Base-by-base conservation (phyloP, 805 yeast genomes). In the Candida nanaspora region DNA sequence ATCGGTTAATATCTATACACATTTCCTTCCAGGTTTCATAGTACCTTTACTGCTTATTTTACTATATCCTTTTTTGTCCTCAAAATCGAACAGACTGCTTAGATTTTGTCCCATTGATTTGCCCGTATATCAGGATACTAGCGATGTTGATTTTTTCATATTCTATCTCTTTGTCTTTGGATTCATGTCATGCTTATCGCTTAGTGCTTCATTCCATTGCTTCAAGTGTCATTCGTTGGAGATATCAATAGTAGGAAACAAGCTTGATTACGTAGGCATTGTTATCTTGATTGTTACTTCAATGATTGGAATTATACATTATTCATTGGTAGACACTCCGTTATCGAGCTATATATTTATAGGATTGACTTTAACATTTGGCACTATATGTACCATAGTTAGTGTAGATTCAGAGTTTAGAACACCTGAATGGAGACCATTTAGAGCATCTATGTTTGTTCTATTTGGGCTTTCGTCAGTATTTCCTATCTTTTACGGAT, bases 391-490 rank as follows among this genome's bases (percentile, higher is more conserved):
- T 50, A 71, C 82, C 0, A 53, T 70, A 0, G 68, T 84, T 27
- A 82, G 93, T 0, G 61, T 86, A 44, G 69, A 74, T 41, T 79
- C 81, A 5, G 70, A 68, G 44, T 88, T 89, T 55, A 68, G 86
- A n/a, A 61, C 81, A 4, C 73, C 82, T 5, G 70, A 66, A 25
- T 87, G 86, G 80, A 72, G 96, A 29, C 79, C 89, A 1, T 74
- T 75, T 42, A 66, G 97, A 40, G 91, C 96, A 0, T 47, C 71
- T 1, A 76, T 88, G 76, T 88, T 88, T 61, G 80, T 88, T 8
- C 50, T 72, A 2, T 88, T 89, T 62, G 96, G 96, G 0, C 65
- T 86, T 18, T 77, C 87, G 1, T 91, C 93, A 0, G 68, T 75
- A 0, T 59, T 86, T 4, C 96, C 96, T 0, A 70, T 88, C 1